These are phyloP conservation scores for Chrysanthemum seticuspe DNA, from an alignment of 129 eudicot species.

Conservation along the genomic window DNA sequence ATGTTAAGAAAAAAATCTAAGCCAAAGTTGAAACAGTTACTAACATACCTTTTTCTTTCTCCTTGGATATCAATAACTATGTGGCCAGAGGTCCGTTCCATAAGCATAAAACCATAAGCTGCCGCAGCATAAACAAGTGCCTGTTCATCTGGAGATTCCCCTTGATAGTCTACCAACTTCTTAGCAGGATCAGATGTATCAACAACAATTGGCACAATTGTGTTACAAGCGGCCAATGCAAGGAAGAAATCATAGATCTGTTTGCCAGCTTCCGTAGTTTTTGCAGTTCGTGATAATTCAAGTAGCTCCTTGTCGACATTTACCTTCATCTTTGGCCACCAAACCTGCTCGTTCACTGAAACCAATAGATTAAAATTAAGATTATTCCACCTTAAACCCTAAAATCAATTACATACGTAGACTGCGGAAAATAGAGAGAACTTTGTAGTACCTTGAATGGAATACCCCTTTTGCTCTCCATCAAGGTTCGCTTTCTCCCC, in stretches of 20 bases:
- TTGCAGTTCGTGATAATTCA: constrained; percentile 40
- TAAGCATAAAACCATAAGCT: constrained; percentile 88
- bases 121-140: constrained; percentile 99
- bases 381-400: constrained; percentile 5
- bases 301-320: constrained; percentile 69
- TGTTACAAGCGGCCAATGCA: constrained; percentile 95
- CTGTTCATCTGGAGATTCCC: constrained; percentile 99
- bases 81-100: constrained; percentile 96
- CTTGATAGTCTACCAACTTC: constrained; percentile 86
- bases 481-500: constrained; percentile 35
- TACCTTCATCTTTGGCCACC: constrained; percentile 86
- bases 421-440: constrained; percentile 11
- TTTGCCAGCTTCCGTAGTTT: constrained; percentile 42
- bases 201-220: constrained; percentile 81
- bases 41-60: constrained; percentile 70
- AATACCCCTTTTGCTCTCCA: constrained; percentile 47
- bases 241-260: constrained; percentile 71
- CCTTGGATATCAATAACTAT: constrained; percentile 96
- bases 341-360: constrained; percentile 64
- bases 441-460: constrained; percentile 54
- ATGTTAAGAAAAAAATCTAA: neutral
- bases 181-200: constrained; percentile 60
- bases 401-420: constrained; percentile 1
- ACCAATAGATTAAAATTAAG: constrained; percentile 22
- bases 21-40: constrained; percentile 12